Evolutionary conservation across 2,329 filamentous ascomycete genomes (phyloP).

Genomic region (Purpureocillium takamizusanense): DNA sequence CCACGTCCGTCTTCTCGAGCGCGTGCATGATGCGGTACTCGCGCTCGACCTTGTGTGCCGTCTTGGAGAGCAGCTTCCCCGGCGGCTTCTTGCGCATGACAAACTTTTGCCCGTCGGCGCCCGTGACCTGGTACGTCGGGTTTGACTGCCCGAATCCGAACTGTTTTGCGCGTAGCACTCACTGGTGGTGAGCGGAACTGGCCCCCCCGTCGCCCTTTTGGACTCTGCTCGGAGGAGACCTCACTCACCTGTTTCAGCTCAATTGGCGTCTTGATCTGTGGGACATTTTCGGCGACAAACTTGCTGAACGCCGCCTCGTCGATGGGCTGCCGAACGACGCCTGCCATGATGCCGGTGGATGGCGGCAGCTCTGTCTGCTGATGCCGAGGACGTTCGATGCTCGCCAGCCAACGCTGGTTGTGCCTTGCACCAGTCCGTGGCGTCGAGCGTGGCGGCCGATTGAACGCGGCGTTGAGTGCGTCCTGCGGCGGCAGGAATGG

Average conservation of each 20-base stretch:
- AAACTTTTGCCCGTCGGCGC: constrained; percentile 59
- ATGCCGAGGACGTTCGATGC: neutral
- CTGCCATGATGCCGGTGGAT: constrained; percentile 55
- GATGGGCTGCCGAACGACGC: constrained; percentile 81
- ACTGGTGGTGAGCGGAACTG: neutral
- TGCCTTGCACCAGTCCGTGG: too few relatives aligned
- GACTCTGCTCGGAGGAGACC: neutral
- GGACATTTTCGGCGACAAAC: constrained; percentile 72
- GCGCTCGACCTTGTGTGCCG: constrained; percentile 92
- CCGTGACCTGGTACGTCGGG: constrained; percentile 87
- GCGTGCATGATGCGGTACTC: constrained; percentile 89
- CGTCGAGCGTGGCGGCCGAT: too few relatives aligned
- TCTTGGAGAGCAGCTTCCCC: constrained; percentile 85
- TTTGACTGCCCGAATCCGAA: constrained; percentile 98
- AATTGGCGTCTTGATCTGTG: constrained; percentile 72
- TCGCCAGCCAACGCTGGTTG: neutral
- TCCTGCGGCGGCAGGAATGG: too few relatives aligned
- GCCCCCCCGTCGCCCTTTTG: neutral
- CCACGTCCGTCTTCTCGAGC: constrained; percentile 68
- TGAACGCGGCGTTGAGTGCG: too few relatives aligned
- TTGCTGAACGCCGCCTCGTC: constrained; percentile 69
- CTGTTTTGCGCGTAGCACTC: constrained; percentile 41
- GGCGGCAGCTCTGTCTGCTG: neutral
- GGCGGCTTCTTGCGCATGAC: constrained; percentile 97
- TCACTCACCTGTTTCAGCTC: constrained; percentile 74